A percentile compares a stretch with the other conserved stretches of the same genome.
Evolutionary conservation across 306 rosid species (phyloP).

Genomic region (Inga laurina): DNA sequence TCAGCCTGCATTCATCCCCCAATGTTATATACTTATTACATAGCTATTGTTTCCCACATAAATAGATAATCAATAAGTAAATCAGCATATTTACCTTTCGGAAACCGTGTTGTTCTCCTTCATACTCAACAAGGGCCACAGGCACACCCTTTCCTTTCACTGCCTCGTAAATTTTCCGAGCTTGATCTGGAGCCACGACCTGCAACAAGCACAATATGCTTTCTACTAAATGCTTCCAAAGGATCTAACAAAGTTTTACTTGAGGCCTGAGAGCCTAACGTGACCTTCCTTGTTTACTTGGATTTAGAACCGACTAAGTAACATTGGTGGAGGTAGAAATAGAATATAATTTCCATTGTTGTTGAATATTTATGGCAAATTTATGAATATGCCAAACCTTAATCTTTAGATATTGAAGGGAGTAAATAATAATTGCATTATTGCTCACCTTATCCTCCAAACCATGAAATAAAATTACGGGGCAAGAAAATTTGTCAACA

Average conservation of each 20-base stretch:
- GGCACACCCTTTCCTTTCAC: slow-evolving; percentile 85
- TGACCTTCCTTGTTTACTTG: not conserved
- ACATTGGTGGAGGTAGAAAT: not conserved
- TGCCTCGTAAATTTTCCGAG: slow-evolving; percentile 75
- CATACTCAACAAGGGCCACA: slow-evolving; percentile 91
- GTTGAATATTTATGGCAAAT: not conserved
- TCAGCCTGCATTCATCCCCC: slow-evolving; percentile 66
- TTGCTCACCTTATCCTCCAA: slow-evolving; percentile 83
- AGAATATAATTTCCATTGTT: not conserved
- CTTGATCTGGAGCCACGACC: slow-evolving; percentile 91
- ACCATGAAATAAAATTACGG: slow-evolving; percentile 89
- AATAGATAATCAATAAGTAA: not conserved
- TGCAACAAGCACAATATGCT: slow-evolving; percentile 31
- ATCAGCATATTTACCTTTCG: slow-evolving; percentile 60
- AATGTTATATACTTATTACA: slow-evolving; percentile 16
- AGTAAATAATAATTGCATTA: not conserved
- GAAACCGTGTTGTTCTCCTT: slow-evolving; percentile 97
- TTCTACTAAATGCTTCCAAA: not conserved
- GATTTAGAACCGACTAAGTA: not conserved
- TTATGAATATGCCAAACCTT: not conserved
- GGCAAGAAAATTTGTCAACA: slow-evolving; percentile 80
- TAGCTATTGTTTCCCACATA: slow-evolving; percentile 5
- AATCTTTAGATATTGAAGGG: not conserved
- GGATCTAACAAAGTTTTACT: not conserved
- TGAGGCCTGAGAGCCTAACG: not conserved